Base-by-base conservation (phyloP, 176 grass and related monocot genomes). In the Microstegium vimineum region DNA sequence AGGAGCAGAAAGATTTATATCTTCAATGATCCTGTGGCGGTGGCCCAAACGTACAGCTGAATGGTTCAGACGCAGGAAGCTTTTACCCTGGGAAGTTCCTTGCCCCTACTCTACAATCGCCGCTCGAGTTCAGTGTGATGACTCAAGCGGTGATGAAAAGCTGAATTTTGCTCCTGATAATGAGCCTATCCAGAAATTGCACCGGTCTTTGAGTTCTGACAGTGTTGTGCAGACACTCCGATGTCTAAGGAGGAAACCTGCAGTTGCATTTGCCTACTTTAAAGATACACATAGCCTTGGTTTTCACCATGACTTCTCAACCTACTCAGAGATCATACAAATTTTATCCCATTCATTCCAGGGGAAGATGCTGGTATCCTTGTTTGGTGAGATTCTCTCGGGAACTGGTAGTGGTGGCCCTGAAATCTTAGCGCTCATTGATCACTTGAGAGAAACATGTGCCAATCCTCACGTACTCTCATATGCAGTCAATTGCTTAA, bases 251-350 rank as follows among this genome's bases (percentile, higher is more conserved):
- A 75, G n/a, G 28, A 84, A 78, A 26, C 91, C 94, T 27, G 68
- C 20, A 11, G 13, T 67, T 0, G 91, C 91, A 4, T 86, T 94
- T 17, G 80, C 84, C 60, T 97, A 90, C 84, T 94, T 97, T 75
- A 92, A 84, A 35, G 80, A 94, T 47, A 76, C 78, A 2, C 36
- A 57, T 38, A 86, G 70, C 51, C 46, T 86, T 31, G 91, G 94
- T 25, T 94, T 97, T 54, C 67, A 20, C 66, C 94, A 94, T 59
- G 91, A 92, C 51, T 38, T 73, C 6, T 82, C 87, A 10, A 90
- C 91, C 27, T 94, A 90, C 17, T 80, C 78, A 12, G 87, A 74
- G 60, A 91, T 94, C 26, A 78, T 94, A 36, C 61, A 66, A 4
- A 84, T 92, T 5, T 43, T 97, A 14, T 73, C 80, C 8, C 20